phyloP scores from a whole-genome alignment of 1,284 basidiomycete species.

The Heterobasidion occidentale region DNA sequence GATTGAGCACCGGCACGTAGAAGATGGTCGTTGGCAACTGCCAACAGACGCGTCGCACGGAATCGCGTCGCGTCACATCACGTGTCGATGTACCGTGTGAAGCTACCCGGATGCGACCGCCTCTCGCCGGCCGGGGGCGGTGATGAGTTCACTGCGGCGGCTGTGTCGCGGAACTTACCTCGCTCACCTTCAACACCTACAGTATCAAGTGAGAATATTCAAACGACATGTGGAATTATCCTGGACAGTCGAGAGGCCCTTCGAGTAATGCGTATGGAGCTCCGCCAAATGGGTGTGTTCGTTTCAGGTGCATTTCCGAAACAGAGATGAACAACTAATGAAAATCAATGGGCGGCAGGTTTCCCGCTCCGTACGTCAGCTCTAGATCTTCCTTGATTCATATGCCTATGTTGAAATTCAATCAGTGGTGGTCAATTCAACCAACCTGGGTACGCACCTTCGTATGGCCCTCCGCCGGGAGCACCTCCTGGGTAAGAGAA shows the following conservation, averaged over 20 bases:
- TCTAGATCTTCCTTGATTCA: conserved; percentile 8
- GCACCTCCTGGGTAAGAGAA: conserved; percentile 11
- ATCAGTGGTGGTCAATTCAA: conserved; percentile 10
- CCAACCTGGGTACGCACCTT: conserved; percentile 15
- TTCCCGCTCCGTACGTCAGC: conserved; percentile 8
- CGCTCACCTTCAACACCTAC: no score
- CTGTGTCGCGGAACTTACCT: no score
- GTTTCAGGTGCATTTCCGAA: no score
- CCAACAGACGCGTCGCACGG: not conserved
- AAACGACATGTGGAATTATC: not conserved
- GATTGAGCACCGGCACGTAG: not conserved
- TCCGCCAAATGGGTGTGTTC: conserved; percentile 1
- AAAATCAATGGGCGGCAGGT: not conserved
- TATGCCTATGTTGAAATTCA: conserved; percentile 9
- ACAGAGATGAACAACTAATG: not conserved
- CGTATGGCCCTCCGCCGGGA: conserved; percentile 10
- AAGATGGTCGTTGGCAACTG: not conserved
- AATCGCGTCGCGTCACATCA: not conserved
- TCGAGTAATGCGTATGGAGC: not conserved
- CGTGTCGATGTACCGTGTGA: not conserved
- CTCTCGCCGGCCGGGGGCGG: no score
- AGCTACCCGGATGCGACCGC: no score
- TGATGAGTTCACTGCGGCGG: no score
- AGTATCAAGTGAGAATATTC: no score
- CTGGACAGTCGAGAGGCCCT: not conserved